Conservation (phyloP, 2,329 filamentous ascomycete genomes). For the Akanthomyces dipterigenus region DNA sequence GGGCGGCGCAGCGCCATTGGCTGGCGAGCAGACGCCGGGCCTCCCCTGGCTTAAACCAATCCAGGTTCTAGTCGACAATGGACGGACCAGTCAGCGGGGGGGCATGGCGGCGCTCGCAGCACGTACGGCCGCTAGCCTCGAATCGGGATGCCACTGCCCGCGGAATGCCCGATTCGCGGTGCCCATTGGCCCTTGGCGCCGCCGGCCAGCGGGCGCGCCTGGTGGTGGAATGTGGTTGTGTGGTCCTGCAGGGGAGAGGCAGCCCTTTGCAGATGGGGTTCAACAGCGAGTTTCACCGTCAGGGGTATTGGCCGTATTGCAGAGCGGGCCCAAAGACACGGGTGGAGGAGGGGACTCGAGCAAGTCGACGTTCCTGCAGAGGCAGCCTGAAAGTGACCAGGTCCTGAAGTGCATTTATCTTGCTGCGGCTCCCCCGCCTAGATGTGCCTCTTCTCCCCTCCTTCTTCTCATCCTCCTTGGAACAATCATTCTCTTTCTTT, state of each 20-base stretch:
- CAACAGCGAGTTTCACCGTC: constrained; percentile 7
- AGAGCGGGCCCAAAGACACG: neutral
- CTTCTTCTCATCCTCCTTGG: constrained; percentile 4
- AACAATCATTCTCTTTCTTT: constrained; percentile 4
- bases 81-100: constrained; percentile 2
- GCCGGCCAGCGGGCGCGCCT: neutral
- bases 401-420: neutral
- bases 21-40: neutral
- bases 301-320: neutral
- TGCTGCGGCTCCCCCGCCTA: neutral
- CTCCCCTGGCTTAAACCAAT: neutral
- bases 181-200: neutral
- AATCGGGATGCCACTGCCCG: neutral
- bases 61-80: neutral
- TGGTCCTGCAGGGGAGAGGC: neutral
- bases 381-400: neutral
- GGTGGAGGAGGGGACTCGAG: neutral
- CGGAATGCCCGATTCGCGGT: neutral
- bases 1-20: neutral
- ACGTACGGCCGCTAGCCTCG: neutral
- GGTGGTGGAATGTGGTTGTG: neutral
- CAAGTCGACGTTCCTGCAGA: neutral
- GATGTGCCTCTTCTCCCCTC: neutral
- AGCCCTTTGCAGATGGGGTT: constrained; percentile 8
- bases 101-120: neutral